Conservation (phyloP, 2,329 filamentous ascomycete genomes). For the Triangularia setosa region DNA sequence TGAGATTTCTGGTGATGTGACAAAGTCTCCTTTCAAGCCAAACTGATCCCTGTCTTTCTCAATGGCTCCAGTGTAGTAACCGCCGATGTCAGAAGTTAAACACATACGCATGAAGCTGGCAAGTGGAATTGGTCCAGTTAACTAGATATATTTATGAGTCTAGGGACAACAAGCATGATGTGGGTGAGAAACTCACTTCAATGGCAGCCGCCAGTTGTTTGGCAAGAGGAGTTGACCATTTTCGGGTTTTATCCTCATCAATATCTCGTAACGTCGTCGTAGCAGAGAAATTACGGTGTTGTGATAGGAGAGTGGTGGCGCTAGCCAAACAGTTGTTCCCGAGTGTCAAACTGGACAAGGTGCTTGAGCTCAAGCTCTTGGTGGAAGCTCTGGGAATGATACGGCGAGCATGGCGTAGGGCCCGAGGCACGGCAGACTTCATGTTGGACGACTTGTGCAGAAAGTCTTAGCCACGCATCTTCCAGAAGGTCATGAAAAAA, state of each 20-base stretch:
- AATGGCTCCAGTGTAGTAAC: constrained; percentile 83
- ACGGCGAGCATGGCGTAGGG: constrained; percentile 16
- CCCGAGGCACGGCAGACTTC: constrained; percentile 17
- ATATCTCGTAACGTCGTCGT: constrained; percentile 5
- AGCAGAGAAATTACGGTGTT: constrained; percentile 16
- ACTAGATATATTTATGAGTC: constrained; percentile 31
- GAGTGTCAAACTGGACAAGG: neutral
- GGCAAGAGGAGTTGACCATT: constrained; percentile 91
- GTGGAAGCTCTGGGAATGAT: neutral
- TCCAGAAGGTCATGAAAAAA: neutral
- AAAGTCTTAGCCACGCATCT: constrained; percentile 5
- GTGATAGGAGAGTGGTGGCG: neutral
- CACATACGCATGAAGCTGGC: constrained; percentile 99
- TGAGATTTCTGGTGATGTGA: constrained; percentile 95
- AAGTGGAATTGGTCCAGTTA: constrained; percentile 85
- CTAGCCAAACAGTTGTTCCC: neutral
- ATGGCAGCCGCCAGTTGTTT: constrained; percentile 85
- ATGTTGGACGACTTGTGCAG: constrained; percentile 13
- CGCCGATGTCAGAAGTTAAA: constrained; percentile 82
- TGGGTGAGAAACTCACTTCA: constrained; percentile 51
- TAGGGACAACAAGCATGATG: neutral
- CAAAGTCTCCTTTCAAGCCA: constrained; percentile 88
- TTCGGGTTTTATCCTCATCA: constrained; percentile 39
- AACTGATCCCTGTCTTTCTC: constrained; percentile 76
- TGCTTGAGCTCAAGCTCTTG: constrained; percentile 4